Evolutionary conservation across 176 grass and related monocot species (phyloP).

Genomic region (Urochloa ruziziensis): DNA sequence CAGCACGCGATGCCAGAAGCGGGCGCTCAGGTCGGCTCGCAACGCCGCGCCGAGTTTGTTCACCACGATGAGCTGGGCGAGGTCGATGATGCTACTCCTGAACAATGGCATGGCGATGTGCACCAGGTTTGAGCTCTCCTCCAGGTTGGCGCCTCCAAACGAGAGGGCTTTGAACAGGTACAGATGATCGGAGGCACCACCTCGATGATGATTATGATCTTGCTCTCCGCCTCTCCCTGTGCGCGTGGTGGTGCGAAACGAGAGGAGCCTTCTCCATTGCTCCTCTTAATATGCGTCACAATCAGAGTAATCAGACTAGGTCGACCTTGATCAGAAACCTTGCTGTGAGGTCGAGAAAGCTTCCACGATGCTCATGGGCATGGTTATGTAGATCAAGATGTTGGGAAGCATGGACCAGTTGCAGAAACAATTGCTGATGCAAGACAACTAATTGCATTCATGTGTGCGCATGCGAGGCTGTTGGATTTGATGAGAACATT

Average conservation of each 20-base stretch:
- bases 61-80: neutral
- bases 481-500: too few species aligned
- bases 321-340: neutral
- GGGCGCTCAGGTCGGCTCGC: neutral
- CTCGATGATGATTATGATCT: neutral
- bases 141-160: neutral
- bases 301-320: neutral
- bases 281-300: neutral
- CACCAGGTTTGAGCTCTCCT: neutral
- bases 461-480: too few species aligned
- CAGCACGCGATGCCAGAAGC: neutral
- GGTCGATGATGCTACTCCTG: neutral
- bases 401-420: too few species aligned
- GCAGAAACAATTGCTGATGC: too few species aligned
- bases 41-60: neutral
- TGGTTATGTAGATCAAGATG: neutral
- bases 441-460: too few species aligned
- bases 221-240: neutral
- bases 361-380: too few species aligned
- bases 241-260: neutral
- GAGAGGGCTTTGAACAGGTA: neutral
- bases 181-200: neutral
- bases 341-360: neutral
- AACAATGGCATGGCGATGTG: neutral
- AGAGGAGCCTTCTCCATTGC: neutral